Percentiles rank a stretch among this genome's conserved stretches.
These are phyloP conservation scores for Suhomyces yuchorum DNA, from an alignment of 1,139 yeast species.

Conservation along the genomic window DNA sequence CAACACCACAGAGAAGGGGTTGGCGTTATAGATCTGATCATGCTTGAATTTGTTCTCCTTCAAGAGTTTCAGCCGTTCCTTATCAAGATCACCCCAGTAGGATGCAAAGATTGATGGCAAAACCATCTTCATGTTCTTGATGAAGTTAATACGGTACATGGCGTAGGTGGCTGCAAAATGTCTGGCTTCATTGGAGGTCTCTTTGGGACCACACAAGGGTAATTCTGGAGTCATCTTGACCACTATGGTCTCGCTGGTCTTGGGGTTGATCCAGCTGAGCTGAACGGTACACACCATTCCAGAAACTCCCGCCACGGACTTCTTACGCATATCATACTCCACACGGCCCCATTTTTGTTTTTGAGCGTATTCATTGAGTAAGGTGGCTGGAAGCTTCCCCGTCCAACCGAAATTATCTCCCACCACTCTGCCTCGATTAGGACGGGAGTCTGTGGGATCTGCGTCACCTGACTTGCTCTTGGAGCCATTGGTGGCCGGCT, in stretches of 20 bases:
- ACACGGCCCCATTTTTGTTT: slow-evolving; percentile 89
- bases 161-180: slow-evolving; percentile 90
- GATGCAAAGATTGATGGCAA: slow-evolving; percentile 80
- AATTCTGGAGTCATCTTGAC: slow-evolving; percentile 65
- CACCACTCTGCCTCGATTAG: slow-evolving; percentile 45
- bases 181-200: slow-evolving; percentile 85
- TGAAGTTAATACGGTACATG: slow-evolving; percentile 73
- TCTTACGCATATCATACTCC: slow-evolving; percentile 65
- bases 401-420: slow-evolving; percentile 75
- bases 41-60: slow-evolving; percentile 52
- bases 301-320: slow-evolving; percentile 26
- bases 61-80: slow-evolving; percentile 48
- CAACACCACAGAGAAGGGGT: slow-evolving; percentile 68
- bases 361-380: slow-evolving; percentile 86
- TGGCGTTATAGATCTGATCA: slow-evolving; percentile 56
- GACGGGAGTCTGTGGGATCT: slow-evolving; percentile 29
- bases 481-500: not conserved
- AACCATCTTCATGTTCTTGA: slow-evolving; percentile 83
- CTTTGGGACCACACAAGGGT: slow-evolving; percentile 58
- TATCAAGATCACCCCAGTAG: slow-evolving; percentile 75
- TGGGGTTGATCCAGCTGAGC: slow-evolving; percentile 76
- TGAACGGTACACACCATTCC: slow-evolving; percentile 65
- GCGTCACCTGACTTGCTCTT: not conserved
- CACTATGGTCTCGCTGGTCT: slow-evolving; percentile 65
- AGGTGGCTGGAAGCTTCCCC: slow-evolving; percentile 87